phyloP scores from a whole-genome alignment of 306 rosid species.

The Gleditsia sinensis region DNA sequence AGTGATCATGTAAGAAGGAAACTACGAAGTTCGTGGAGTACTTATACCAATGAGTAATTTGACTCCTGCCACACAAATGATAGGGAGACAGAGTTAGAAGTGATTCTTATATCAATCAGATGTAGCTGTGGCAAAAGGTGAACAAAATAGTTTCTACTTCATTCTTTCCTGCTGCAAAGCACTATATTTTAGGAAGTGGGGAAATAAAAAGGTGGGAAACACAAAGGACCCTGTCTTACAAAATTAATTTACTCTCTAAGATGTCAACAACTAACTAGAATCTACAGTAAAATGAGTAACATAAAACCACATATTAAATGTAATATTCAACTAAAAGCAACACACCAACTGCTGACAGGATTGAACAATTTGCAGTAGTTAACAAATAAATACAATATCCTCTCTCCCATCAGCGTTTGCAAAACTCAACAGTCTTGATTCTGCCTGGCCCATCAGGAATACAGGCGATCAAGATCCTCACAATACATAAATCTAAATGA shows the following conservation, averaged over 20 bases:
- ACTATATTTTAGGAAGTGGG: neutral
- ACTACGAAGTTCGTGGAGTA: neutral
- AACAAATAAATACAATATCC: too few species aligned
- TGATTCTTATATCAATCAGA: neutral
- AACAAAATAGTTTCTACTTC: neutral
- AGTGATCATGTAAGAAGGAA: slow-evolving; percentile 9
- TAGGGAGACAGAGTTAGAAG: neutral
- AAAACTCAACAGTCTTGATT: too few species aligned
- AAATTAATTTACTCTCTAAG: neutral
- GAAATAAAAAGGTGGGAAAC: neutral
- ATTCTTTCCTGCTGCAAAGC: neutral
- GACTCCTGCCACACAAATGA: slow-evolving; percentile 3
- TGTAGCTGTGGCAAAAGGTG: neutral
- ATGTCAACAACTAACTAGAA: neutral
- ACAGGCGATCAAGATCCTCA: too few species aligned
- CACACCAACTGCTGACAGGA: too few species aligned
- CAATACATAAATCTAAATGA: too few species aligned
- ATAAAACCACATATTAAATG: too few species aligned
- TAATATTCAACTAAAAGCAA: too few species aligned
- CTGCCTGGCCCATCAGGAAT: too few species aligned
- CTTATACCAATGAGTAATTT: slow-evolving; percentile 10
- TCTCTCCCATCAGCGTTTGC: too few species aligned
- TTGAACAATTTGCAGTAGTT: too few species aligned
- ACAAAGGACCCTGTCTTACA: neutral
- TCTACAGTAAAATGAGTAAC: too few species aligned